Evolutionary conservation across 768 basidiomycete species (phyloP), one percentile per base, ranked within the genome.

Genomic region (Trametes meyenii): DNA sequence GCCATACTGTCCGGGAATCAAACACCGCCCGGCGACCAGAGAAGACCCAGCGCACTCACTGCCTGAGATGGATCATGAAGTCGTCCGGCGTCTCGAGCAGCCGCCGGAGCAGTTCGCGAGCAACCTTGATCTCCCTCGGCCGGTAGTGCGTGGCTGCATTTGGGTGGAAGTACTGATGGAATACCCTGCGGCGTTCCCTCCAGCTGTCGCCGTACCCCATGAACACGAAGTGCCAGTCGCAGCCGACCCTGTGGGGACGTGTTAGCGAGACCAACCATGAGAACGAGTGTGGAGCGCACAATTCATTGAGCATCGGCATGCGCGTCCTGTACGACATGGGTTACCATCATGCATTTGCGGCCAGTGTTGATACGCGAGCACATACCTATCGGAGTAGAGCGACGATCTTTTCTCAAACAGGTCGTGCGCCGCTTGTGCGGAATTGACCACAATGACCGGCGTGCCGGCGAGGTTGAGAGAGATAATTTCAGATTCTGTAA

Each of bases 171-270:
- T 80, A 74, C 50, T 76, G 67, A 44, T 75, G 72, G 67, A 83
- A 81, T 10, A 77, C 58, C 23, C 74, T 71, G 5, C 81, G 75
- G 19, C 76, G 75, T 19, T 76, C 74, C 51, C 71, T 77, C 81
- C 82, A 81, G n/a, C 42, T 60, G 50, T 75, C 71, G 26, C 77
- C 77, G 51, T 81, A 81, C 16, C 70, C 72, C 74, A 78, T 75
- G 51, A 75, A 69, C 1, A 73, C 71, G 60, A 82, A 75, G 48
- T 74, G 68, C 74, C 76, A 80, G 24, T 73, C 74, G 66, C 75
- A 77, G 8, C 79, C 79, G 68, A 81, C 77, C 40, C 80, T 81
- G 53, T 24, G 14, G 23, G 24, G 11, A 42, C 16, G 1, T 21
- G 14, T 40, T 23, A 24, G 44, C 55, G 48, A 35, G 8, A 56